Percentiles rank a stretch among this genome's conserved stretches.
Evolutionary conservation across 768 basidiomycete species (phyloP).

Genomic region (Boletus tomentosulus): DNA sequence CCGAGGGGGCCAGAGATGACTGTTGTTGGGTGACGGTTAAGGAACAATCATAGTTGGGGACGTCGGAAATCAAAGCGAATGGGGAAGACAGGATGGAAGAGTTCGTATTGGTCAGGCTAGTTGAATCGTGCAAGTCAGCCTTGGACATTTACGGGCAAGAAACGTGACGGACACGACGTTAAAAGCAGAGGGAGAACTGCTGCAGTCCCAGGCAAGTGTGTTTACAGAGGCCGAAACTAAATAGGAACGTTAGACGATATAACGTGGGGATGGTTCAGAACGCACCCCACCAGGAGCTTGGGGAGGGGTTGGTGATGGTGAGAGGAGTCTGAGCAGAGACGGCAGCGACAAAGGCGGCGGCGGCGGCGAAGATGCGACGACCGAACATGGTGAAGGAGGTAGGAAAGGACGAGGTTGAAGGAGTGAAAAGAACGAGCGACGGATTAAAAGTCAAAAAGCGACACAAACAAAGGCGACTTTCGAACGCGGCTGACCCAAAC

Average conservation of each 20-base stretch:
- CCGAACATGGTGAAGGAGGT: slow-evolving; percentile 29
- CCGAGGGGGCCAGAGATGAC: slow-evolving; percentile 37
- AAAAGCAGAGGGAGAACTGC: slow-evolving; percentile 38
- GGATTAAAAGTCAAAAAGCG: slow-evolving; percentile 4
- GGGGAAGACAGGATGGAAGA: slow-evolving; percentile 37
- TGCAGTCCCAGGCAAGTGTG: slow-evolving; percentile 57
- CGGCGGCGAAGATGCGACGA: slow-evolving; percentile 31
- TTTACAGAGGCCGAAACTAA: slow-evolving; percentile 57
- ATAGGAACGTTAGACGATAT: not conserved
- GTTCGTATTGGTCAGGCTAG: slow-evolving; percentile 45
- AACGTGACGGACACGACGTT: slow-evolving; percentile 40
- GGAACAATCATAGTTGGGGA: slow-evolving; percentile 60
- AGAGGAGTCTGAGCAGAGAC: slow-evolving; percentile 29
- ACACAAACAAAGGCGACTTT: slow-evolving; percentile 5
- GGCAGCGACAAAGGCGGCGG: slow-evolving; percentile 37
- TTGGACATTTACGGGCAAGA: slow-evolving; percentile 3
- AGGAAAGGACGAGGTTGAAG: slow-evolving; percentile 1
- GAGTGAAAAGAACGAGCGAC: slow-evolving; percentile 25
- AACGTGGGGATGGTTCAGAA: slow-evolving; percentile 4
- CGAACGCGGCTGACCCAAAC: not conserved
- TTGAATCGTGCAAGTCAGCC: slow-evolving; percentile 6
- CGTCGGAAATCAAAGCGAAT: slow-evolving; percentile 40
- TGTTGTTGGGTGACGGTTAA: slow-evolving; percentile 45
- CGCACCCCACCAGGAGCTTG: slow-evolving; percentile 60
- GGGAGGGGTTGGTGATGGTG: slow-evolving; percentile 42